Evolutionary conservation across 495 filamentous ascomycete genomes (phyloP), one percentile per base, ranked within the genome.

Genomic region (Clavariopsis aquatica): DNA sequence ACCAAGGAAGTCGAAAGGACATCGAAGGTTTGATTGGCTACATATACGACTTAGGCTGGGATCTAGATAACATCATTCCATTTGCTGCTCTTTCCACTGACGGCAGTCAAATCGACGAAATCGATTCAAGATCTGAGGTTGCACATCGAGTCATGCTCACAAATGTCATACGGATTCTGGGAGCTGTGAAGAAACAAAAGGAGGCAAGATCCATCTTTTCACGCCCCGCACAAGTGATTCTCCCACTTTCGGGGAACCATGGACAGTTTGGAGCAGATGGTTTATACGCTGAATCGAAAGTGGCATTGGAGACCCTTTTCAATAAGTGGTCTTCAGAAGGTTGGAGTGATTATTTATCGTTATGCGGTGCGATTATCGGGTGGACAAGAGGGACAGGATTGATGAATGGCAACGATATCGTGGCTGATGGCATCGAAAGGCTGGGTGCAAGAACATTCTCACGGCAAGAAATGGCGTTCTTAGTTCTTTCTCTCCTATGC

Each of bases 191-290:
- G 19, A 47, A 20, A 28, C 49, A 63, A 22, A 63, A 63, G 34
- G 28, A 47, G 15, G 20, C 19, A n/a, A 54, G 49, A 29, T 27
- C 22, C 5, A 49, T 54, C 23, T 34, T 55, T 41, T 63, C 61
- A 1, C 43, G 57, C 1, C 71, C 71, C 10, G 60, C 71, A 1
- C 41, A 59, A 23, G 65, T 73, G 7, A 57, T 74, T 20, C 47
- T 74, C 1, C 72, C 72, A 7, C 65, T 74, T 12, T 74, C 72
- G 8, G 68, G 68, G 9, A 74, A 74, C 45, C 71, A 69, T 45
- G 72, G 72, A 2, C 63, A 51, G 7, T 73, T 74, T 43, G 72
- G 72, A 23, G 49, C 61, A 3, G 71, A 74, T 38, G 72, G 72
- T 17, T 36, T 74, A 1, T 74, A 74, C 47, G 54, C 68, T 7